Conservation (phyloP, 495 filamentous ascomycete genomes). For the Neurospora cerealis region DNA sequence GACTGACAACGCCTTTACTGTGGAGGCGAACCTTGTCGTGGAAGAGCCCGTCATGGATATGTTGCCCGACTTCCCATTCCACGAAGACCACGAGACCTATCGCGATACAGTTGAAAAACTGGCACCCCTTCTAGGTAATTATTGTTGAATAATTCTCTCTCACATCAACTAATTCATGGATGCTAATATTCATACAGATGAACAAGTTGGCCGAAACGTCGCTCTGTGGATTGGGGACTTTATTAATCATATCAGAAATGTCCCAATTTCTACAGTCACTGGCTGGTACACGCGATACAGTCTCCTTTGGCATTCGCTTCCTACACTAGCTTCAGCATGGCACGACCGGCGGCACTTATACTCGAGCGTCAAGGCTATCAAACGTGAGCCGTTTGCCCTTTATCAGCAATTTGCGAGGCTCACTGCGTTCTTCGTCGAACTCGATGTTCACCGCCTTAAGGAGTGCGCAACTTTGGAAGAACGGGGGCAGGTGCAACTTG, state of each 20-base stretch:
- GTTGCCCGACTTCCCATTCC: slow-evolving; percentile 31
- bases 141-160: not conserved
- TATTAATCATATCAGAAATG: slow-evolving; percentile 19
- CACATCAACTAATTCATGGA: not conserved
- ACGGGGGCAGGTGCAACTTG: slow-evolving; percentile 7
- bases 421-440: slow-evolving; percentile 21
- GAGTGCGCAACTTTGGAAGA: not conserved
- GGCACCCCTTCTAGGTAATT: not conserved
- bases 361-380: slow-evolving; percentile 5
- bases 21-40: not conserved
- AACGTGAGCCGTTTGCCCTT: slow-evolving; percentile 21
- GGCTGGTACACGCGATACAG: slow-evolving; percentile 29
- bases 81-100: slow-evolving; percentile 24
- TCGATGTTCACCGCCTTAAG: slow-evolving; percentile 14
- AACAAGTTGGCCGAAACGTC: slow-evolving; percentile 27
- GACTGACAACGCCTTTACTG: slow-evolving; percentile 22
- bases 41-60: slow-evolving; percentile 18
- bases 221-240: slow-evolving; percentile 36
- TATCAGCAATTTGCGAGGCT: slow-evolving; percentile 19
- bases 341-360: not conserved
- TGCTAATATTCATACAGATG: slow-evolving; percentile 27
- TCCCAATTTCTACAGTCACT: slow-evolving; percentile 12
- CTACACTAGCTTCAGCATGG: slow-evolving; percentile 7
- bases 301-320: slow-evolving; percentile 25
- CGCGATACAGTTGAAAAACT: slow-evolving; percentile 27